phyloP scores from a whole-genome alignment of 257 asterid species.

The Vinca minor region DNA sequence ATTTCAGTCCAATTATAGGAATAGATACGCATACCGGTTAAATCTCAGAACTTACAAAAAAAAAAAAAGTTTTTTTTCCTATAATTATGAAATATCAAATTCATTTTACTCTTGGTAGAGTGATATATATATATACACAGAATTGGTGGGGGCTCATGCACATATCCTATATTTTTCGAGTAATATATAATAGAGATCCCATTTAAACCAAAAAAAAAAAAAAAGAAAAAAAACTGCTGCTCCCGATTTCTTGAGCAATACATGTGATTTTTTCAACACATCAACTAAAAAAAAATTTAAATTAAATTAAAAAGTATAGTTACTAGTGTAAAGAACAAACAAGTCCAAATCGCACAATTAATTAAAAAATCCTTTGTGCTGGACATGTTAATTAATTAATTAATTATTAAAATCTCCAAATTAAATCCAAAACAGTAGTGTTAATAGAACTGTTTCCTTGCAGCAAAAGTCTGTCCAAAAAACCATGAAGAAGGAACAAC shows the following conservation, averaged over 20 bases:
- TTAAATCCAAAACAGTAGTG: not conserved
- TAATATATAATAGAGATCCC: too few species aligned
- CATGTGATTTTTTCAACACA: not conserved
- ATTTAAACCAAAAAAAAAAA: too few species aligned
- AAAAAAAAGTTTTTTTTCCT: too few species aligned
- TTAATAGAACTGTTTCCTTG: constrained; percentile 1
- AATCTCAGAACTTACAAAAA: too few species aligned
- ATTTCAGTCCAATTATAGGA: too few species aligned
- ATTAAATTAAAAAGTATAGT: too few species aligned
- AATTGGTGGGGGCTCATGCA: too few species aligned
- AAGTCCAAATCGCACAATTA: not conserved
- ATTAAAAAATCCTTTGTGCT: not conserved
- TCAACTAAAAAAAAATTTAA: not conserved
- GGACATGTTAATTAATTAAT: not conserved
- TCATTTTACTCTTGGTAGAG: too few species aligned
- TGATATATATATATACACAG: too few species aligned
- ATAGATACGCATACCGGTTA: too few species aligned
- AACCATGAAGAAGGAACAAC: constrained; percentile 62
- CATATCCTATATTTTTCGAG: too few species aligned
- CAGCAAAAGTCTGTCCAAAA: constrained; percentile 65
- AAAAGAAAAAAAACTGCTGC: not conserved
- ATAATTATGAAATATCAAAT: too few species aligned
- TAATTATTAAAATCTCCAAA: not conserved
- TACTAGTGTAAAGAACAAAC: not conserved
- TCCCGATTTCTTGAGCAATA: not conserved